Conservation (phyloP, 2,329 filamentous ascomycete species). For the Lojkania enalia region DNA sequence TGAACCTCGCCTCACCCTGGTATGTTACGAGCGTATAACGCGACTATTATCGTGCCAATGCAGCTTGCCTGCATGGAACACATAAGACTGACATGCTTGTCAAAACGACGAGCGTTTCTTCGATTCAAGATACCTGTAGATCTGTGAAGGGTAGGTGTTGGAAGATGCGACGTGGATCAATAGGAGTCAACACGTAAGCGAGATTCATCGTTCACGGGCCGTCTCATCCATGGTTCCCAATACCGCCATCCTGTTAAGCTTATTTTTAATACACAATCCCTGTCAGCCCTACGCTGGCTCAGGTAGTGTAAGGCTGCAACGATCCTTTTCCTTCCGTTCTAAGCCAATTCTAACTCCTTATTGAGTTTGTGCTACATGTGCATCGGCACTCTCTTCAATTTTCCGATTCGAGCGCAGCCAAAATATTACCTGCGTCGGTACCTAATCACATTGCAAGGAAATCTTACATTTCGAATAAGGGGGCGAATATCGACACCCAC, state of each 20-base stretch:
- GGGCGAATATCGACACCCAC: too few species aligned
- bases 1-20: conserved; percentile 9
- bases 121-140: background rate
- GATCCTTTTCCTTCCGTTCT: background rate
- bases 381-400: too few species aligned
- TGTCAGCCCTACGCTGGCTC: conserved; percentile 10
- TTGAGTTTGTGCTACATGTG: too few species aligned
- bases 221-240: background rate
- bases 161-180: background rate
- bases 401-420: too few species aligned
- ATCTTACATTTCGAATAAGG: too few species aligned
- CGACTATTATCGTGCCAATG: conserved; percentile 1
- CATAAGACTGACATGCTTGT: conserved; percentile 1
- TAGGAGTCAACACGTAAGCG: background rate
- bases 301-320: conserved; percentile 3
- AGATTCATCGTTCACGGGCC: conserved; percentile 1
- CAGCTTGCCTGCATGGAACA: background rate
- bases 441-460: too few species aligned
- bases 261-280: conserved; percentile 8
- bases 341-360: conserved; percentile 2
- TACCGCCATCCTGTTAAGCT: conserved; percentile 5
- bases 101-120: background rate
- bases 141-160: background rate
- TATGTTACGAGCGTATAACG: background rate
- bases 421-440: too few species aligned